Conservation (phyloP, 1,139 yeast genomes). For the Blastobotrys apis region DNA sequence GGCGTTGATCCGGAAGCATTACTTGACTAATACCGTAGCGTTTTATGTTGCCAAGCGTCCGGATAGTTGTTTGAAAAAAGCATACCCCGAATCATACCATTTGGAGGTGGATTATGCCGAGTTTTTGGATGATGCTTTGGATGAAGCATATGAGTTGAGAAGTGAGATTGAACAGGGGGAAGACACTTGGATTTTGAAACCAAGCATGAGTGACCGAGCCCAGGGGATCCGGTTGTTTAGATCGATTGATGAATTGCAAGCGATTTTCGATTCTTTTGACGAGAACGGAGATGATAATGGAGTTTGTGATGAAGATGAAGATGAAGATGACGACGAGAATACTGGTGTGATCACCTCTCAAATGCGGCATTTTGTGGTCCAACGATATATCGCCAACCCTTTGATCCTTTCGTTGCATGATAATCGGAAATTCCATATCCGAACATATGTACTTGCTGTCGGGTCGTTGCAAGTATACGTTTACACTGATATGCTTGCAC, state of each 20-base stretch:
- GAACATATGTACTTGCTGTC: slow-evolving; percentile 75
- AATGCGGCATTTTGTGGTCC: slow-evolving; percentile 84
- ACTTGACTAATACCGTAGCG: slow-evolving; percentile 72
- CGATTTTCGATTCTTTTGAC: slow-evolving; percentile 79
- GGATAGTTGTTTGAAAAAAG: slow-evolving; percentile 49
- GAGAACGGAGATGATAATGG: slow-evolving; percentile 54
- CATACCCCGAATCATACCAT: slow-evolving; percentile 73
- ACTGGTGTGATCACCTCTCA: slow-evolving; percentile 78
- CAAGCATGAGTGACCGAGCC: slow-evolving; percentile 96
- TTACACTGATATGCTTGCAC: slow-evolving; percentile 68
- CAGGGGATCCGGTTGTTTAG: slow-evolving; percentile 86
- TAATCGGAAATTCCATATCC: slow-evolving; percentile 79
- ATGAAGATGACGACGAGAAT: slow-evolving; percentile 24
- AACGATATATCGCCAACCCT: slow-evolving; percentile 68
- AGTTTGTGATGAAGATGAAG: slow-evolving; percentile 28
- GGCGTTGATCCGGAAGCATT: slow-evolving; percentile 86
- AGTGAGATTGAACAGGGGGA: slow-evolving; percentile 63
- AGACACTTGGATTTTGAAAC: slow-evolving; percentile 85
- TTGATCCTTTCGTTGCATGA: slow-evolving; percentile 56
- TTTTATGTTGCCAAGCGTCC: slow-evolving; percentile 74
- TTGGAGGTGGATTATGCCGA: slow-evolving; percentile 96
- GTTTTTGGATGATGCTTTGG: slow-evolving; percentile 86
- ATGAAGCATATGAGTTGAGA: slow-evolving; percentile 84
- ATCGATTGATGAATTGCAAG: slow-evolving; percentile 74
- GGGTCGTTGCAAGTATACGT: slow-evolving; percentile 78